A percentile compares a stretch with the other conserved stretches of the same genome.
Evolutionary conservation across 2,329 filamentous ascomycete species (phyloP).

Genomic region (Sporothrix schenckii): DNA sequence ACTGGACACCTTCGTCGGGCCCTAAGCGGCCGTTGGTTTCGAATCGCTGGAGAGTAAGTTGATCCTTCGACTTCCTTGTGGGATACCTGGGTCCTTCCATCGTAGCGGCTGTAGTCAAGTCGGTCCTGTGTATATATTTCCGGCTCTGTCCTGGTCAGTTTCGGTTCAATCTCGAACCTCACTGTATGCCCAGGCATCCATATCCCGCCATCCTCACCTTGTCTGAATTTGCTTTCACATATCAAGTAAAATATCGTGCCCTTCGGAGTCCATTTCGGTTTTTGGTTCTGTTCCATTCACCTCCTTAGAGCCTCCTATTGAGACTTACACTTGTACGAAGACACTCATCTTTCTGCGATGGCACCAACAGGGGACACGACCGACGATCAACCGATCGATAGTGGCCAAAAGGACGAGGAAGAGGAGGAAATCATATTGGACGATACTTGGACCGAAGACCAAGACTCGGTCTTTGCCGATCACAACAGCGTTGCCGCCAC

Average conservation of each 20-base stretch:
- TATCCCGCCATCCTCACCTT: not conserved
- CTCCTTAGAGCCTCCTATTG: not conserved
- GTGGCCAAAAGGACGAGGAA: not conserved
- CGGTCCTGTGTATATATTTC: not conserved
- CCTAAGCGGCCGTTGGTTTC: not conserved
- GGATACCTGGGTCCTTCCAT: not conserved
- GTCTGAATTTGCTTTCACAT: not conserved
- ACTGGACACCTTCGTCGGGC: not conserved
- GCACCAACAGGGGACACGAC: not conserved
- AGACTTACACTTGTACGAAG: not conserved
- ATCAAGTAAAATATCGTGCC: not conserved
- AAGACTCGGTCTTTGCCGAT: not conserved
- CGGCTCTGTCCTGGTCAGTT: not conserved
- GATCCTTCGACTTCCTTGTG: not conserved
- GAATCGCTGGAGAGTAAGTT: not conserved
- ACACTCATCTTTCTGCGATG: not conserved
- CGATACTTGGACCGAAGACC: not conserved
- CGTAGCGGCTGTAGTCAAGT: not conserved
- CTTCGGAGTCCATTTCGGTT: not conserved
- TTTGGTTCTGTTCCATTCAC: not conserved
- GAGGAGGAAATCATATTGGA: not conserved
- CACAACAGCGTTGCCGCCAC: not conserved
- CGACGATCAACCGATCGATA: not conserved
- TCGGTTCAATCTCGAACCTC: not conserved
- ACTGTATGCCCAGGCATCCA: not conserved